phyloP scores from a whole-genome alignment of 1,139 yeast species.

The Scheffersomyces lignicola region DNA sequence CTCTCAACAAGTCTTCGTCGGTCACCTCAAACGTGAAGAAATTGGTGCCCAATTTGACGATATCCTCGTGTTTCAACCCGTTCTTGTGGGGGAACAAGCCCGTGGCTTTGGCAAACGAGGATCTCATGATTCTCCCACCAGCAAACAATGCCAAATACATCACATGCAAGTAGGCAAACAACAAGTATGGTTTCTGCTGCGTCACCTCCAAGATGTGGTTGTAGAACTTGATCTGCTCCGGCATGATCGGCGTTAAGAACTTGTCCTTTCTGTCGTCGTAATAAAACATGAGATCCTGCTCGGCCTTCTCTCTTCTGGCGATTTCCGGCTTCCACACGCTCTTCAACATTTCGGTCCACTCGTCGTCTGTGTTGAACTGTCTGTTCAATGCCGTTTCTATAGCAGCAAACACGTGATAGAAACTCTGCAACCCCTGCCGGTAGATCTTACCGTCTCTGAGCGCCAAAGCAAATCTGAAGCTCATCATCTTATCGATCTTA shows the following conservation, averaged over 20 bases:
- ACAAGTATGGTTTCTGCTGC: conserved; percentile 62
- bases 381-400: conserved; percentile 58
- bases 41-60: conserved; percentile 63
- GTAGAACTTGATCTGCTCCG: conserved; percentile 61
- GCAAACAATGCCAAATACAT: conserved; percentile 86
- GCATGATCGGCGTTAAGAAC: conserved; percentile 56
- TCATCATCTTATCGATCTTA: conserved; percentile 66
- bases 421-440: conserved; percentile 78
- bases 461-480: conserved; percentile 72
- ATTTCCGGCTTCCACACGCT: conserved; percentile 73
- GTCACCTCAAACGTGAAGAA: conserved; percentile 71
- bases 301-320: conserved; percentile 58
- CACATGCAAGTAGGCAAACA: conserved; percentile 84
- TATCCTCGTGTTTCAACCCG: conserved; percentile 62
- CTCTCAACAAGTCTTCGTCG: conserved; percentile 65
- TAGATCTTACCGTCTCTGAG: conserved; percentile 72
- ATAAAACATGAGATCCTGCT: conserved; percentile 66
- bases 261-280: conserved; percentile 57
- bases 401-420: conserved; percentile 71
- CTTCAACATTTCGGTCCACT: conserved; percentile 44
- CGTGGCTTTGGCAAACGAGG: conserved; percentile 62
- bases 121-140: conserved; percentile 76
- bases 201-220: conserved; percentile 58
- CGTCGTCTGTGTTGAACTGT: conserved; percentile 45
- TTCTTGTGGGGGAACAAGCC: conserved; percentile 75